Base-by-base conservation (phyloP, 2,329 filamentous ascomycete species). In the Venturiaceae sp. region DNA sequence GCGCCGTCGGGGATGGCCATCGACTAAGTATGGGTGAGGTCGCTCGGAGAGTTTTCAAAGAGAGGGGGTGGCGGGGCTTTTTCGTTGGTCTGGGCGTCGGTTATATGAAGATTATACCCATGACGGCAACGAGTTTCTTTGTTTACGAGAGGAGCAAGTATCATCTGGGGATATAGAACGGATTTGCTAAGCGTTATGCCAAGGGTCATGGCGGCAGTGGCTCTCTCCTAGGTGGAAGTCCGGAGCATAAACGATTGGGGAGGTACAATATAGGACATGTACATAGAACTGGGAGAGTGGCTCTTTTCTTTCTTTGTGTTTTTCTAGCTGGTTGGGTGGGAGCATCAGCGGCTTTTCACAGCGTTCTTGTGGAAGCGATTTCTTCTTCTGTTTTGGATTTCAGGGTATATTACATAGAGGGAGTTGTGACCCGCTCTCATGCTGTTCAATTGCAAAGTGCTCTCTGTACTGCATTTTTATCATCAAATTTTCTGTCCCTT, bases 11-110 rank as follows among this genome's bases (percentile, higher is more conserved):
- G 1, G 92, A 97, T 69, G 92, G 92, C 0, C 89, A 84, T 65
- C 78, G 88, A 50, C 73, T 96, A 50, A 79, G 84, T 55, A 89
- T 99, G 63, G 75, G 77, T 16, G 92, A 97, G 74, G 95, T 92
- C 1, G 85, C 85, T 3, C 75, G 74, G 63, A 80, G 84, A 68
- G 94, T 99, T 62, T 84, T 84, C 64, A 75, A 80, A 50, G 90
- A 96, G 73, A 81, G 80, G 59, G 94, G 94, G 0, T 73, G 86
- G 60, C 79, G 81, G 55, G 94, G 94, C 0, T 97, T 96, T 75
- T 99, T 90, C 72, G 86, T 97, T 11, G 94, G 94, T 0, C 74
- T 99, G 69, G 90, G 88, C 1, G 96, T 99, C 72, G 94, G 94
- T 7, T 99, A 97, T 72, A 83, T 91, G 67, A 99, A 99, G 76